Percentiles rank a stretch among this genome's conserved stretches.
These are phyloP conservation scores for Rhodotorula sp. DNA, from an alignment of 1,284 basidiomycete genomes.

Conservation along the genomic window DNA sequence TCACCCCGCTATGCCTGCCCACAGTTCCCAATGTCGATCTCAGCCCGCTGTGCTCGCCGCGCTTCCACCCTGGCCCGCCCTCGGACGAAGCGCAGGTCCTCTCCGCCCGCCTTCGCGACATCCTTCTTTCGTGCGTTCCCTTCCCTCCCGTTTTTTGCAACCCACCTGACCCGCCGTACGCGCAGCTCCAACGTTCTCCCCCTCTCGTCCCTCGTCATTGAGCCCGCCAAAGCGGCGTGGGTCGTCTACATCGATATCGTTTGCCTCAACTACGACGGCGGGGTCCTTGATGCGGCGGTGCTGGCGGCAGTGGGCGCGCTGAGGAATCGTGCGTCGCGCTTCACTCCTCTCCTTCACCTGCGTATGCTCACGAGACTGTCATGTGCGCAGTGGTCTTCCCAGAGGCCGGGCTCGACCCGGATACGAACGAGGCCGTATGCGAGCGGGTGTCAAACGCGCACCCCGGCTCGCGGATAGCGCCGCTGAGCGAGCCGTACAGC, in stretches of 20 bases:
- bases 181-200: slow-evolving; percentile 69
- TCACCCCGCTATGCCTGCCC: neutral
- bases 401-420: slow-evolving; percentile 26
- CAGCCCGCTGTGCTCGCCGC: slow-evolving; percentile 85
- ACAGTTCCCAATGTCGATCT: slow-evolving; percentile 85
- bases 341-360: neutral
- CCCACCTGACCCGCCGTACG: neutral
- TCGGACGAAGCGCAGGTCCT: slow-evolving; percentile 86
- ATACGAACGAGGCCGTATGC: slow-evolving; percentile 21
- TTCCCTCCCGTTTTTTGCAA: too few species aligned
- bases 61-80: slow-evolving; percentile 92
- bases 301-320: slow-evolving; percentile 85
- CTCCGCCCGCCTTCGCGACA: slow-evolving; percentile 76
- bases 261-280: slow-evolving; percentile 96
- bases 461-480: slow-evolving; percentile 17
- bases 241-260: slow-evolving; percentile 89
- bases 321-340: slow-evolving; percentile 67
- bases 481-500: slow-evolving; percentile 17
- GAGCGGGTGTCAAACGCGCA: slow-evolving; percentile 14
- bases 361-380: neutral
- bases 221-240: slow-evolving; percentile 79
- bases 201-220: slow-evolving; percentile 72
- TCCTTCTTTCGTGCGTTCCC: slow-evolving; percentile 64
- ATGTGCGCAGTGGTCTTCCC: slow-evolving; percentile 28
- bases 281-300: slow-evolving; percentile 85